phyloP scores from a whole-genome alignment of 2,329 filamentous ascomycete species.

The Coniella lustricola region DNA sequence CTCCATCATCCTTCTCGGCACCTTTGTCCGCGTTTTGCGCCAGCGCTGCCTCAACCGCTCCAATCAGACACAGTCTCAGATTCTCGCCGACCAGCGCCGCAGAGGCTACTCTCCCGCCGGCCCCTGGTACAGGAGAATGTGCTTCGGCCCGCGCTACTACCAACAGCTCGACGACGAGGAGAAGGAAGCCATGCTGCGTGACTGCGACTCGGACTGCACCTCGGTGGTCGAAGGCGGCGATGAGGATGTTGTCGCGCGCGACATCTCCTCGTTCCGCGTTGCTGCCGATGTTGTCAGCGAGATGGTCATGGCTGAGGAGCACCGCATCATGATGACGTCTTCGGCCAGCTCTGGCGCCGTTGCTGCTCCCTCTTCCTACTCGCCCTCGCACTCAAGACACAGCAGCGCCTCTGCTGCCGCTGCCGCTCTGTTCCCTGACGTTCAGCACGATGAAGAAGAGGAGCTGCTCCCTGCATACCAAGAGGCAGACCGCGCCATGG shows the following conservation, averaged over 20 bases:
- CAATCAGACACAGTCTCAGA: no score
- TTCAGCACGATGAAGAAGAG: conserved; percentile 24
- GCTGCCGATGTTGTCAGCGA: conserved; percentile 39
- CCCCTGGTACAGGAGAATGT: conserved; percentile 14
- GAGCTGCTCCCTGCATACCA: conserved; percentile 39
- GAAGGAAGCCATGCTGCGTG: conserved; percentile 29
- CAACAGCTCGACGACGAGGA: conserved; percentile 26
- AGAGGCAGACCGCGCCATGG: conserved; percentile 20
- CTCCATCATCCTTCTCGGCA: conserved; percentile 21
- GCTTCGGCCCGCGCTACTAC: conserved; percentile 15
- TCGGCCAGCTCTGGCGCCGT: not conserved
- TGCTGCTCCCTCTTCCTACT: not conserved
- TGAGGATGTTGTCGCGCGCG: conserved; percentile 39
- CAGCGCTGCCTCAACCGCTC: conserved; percentile 25
- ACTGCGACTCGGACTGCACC: conserved; percentile 12
- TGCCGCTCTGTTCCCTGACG: conserved; percentile 26
- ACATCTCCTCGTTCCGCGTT: conserved; percentile 40
- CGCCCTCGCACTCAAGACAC: not conserved
- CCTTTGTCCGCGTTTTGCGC: conserved; percentile 21
- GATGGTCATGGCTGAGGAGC: conserved; percentile 39
- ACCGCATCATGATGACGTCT: conserved; percentile 16
- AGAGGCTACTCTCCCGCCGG: conserved; percentile 5
- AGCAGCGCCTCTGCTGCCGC: conserved; percentile 11
- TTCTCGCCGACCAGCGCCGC: conserved; percentile 12
- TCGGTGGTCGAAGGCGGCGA: conserved; percentile 21